Conservation (phyloP, 306 rosid genomes). For the Ceratonia siliqua region DNA sequence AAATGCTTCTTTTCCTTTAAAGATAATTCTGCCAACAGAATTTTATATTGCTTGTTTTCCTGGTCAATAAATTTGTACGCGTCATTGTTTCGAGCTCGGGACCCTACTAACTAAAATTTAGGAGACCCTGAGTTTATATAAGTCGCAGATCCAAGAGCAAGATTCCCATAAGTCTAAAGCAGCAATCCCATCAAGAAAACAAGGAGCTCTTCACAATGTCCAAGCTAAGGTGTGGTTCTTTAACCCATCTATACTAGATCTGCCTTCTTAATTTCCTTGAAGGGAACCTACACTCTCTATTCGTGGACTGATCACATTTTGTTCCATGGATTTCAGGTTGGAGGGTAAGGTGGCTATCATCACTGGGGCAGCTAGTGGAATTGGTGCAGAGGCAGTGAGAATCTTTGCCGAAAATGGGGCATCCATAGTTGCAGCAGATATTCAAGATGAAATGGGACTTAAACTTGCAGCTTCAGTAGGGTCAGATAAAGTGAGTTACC, state of each 20-base stretch:
- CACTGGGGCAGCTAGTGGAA: slow-evolving; percentile 90
- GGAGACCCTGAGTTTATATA: not conserved
- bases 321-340: slow-evolving; percentile 63
- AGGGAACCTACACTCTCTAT: too few relatives aligned
- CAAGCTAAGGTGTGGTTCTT: slow-evolving; percentile 37
- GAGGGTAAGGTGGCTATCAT: slow-evolving; percentile 83
- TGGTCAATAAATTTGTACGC: not conserved
- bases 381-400: slow-evolving; percentile 74
- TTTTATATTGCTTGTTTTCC: not conserved
- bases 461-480: slow-evolving; percentile 57
- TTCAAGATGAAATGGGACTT: slow-evolving; percentile 76
- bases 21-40: not conserved
- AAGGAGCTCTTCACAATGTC: slow-evolving; percentile 28
- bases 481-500: slow-evolving; percentile 50
- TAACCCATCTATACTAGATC: slow-evolving; percentile 22
- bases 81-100: not conserved
- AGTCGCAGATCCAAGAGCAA: slow-evolving; percentile 37
- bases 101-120: not conserved
- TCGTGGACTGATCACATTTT: too few relatives aligned
- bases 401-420: slow-evolving; percentile 73
- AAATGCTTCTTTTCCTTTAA: not conserved
- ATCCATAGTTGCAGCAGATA: slow-evolving; percentile 61
- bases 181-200: not conserved
- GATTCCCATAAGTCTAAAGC: slow-evolving; percentile 28
- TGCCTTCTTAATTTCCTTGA: too few relatives aligned